These are phyloP conservation scores for Jimgerdemannia flammicorona DNA, from an alignment of 192 early-diverging fungal genomes.

Conservation along the genomic window DNA sequence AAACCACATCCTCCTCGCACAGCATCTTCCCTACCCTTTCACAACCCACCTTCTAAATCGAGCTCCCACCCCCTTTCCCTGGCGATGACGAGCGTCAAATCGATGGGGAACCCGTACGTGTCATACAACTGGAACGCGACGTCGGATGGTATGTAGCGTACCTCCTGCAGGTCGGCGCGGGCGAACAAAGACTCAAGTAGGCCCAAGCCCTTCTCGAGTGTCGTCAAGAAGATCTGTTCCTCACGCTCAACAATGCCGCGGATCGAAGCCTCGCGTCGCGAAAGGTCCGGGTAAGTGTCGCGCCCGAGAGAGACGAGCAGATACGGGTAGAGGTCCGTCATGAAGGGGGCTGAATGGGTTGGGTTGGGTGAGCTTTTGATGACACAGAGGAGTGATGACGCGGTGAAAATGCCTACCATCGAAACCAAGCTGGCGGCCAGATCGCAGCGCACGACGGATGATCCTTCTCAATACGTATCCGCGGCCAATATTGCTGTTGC, in stretches of 20 bases:
- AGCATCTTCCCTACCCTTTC: too few species aligned
- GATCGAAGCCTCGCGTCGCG: conserved; percentile 32
- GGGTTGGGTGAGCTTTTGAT: not conserved
- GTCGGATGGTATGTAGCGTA: conserved; percentile 34
- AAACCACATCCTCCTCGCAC: not conserved
- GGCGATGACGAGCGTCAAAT: conserved; percentile 49
- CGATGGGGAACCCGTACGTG: conserved; percentile 58
- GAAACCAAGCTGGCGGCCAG: conserved; percentile 52
- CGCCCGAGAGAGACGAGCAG: conserved; percentile 34
- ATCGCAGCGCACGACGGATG: conserved; percentile 51
- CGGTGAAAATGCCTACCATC: conserved; percentile 23
- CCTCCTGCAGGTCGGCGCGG: conserved; percentile 26
- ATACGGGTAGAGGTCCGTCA: conserved; percentile 43
- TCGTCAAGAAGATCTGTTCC: conserved; percentile 42
- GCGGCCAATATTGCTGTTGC: conserved; percentile 41
- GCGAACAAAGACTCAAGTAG: conserved; percentile 41
- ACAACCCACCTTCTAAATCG: conserved; percentile 31
- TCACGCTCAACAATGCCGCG: conserved; percentile 40
- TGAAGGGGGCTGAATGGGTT: conserved; percentile 36
- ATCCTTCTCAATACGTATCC: conserved; percentile 59
- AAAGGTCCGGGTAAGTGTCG: conserved; percentile 39
- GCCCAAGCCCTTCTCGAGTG: conserved; percentile 42
- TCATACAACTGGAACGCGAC: conserved; percentile 55
- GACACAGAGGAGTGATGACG: not conserved
- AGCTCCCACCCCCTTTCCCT: conserved; percentile 54